These are phyloP conservation scores for Chrysopogon serrulatus DNA, from an alignment of 176 grass and related monocot species.

Conservation along the genomic window DNA sequence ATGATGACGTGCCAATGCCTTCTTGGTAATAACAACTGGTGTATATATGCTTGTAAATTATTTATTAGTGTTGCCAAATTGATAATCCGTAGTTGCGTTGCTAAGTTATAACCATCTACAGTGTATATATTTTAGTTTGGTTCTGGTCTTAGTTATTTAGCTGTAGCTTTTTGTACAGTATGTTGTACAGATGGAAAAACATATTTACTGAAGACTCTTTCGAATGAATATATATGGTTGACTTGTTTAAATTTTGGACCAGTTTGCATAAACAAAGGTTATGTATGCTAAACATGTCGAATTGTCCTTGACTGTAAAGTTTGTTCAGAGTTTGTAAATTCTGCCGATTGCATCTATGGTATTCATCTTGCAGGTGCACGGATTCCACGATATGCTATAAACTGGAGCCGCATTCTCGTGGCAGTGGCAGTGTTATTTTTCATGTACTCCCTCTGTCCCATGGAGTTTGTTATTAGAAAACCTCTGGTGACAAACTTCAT, in stretches of 20 bases:
- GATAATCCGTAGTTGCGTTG: not conserved
- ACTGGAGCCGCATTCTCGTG: not conserved
- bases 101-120: not conserved
- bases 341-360: not conserved
- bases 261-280: not conserved
- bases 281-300: not conserved
- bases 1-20: conserved; percentile 50
- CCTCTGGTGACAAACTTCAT: too few species aligned
- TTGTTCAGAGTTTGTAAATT: not conserved
- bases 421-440: not conserved
- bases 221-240: not conserved
- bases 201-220: not conserved
- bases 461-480: too few species aligned
- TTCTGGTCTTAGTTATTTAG: not conserved
- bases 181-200: not conserved
- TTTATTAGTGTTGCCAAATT: conserved; percentile 17
- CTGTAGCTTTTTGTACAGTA: conserved; percentile 21
- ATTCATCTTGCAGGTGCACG: not conserved
- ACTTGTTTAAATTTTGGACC: not conserved
- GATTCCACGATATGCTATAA: not conserved
- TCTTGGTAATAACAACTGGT: conserved; percentile 18
- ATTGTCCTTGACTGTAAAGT: not conserved
- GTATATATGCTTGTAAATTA: not conserved
- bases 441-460: too few species aligned
- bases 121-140: conserved; percentile 13